These are phyloP conservation scores for Naganishia sp. DNA, from an alignment of 1,284 basidiomycete genomes.

Conservation along the genomic window DNA sequence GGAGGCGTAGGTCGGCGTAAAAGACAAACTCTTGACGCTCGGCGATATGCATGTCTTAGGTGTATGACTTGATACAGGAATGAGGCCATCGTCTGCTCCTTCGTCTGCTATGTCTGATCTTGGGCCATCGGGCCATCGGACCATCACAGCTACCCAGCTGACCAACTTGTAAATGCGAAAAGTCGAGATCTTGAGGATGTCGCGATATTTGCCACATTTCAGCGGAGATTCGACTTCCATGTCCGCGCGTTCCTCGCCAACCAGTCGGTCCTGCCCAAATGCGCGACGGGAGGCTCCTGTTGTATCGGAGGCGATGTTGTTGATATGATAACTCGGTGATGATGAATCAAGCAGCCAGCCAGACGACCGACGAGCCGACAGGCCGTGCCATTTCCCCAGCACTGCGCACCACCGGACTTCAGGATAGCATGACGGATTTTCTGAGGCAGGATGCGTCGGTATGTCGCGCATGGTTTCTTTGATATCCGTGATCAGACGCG, in stretches of 20 bases:
- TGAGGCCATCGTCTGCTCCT: too few relatives aligned
- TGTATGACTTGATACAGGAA: too few relatives aligned
- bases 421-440: constrained; percentile 15
- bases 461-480: not conserved
- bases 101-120: too few relatives aligned
- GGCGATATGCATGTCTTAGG: too few relatives aligned
- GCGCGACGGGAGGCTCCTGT: constrained; percentile 24
- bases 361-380: constrained; percentile 2
- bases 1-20: not conserved
- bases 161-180: too few relatives aligned
- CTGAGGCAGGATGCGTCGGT: constrained; percentile 14
- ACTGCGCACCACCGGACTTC: not conserved
- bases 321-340: constrained; percentile 21
- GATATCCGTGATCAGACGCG: too few relatives aligned
- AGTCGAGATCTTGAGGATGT: too few relatives aligned
- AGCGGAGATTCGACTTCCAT: too few relatives aligned
- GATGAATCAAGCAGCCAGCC: constrained; percentile 23
- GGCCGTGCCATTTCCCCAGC: not conserved
- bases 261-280: not conserved
- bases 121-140: too few relatives aligned
- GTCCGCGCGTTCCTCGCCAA: too few relatives aligned
- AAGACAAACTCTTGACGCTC: not conserved
- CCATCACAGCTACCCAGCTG: too few relatives aligned
- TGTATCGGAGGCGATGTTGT: constrained; percentile 28
- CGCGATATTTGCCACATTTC: too few relatives aligned